Percentiles rank a stretch among this genome's conserved stretches.
Conservation (phyloP, 768 basidiomycete species). For the Trichaptum fuscoviolaceum region DNA sequence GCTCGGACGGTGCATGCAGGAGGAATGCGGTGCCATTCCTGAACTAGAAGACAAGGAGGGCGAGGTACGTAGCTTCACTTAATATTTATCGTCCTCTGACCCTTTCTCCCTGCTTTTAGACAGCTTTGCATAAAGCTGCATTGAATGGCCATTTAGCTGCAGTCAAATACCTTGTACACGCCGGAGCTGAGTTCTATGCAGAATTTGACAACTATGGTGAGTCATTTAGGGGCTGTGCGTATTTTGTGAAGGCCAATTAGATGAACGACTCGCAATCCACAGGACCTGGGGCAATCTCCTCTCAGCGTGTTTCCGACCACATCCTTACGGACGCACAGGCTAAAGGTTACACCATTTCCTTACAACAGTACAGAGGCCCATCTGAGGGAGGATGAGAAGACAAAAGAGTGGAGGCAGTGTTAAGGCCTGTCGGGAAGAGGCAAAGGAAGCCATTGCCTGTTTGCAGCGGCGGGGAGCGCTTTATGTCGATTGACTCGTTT, state of each 20-base stretch:
- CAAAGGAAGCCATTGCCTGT: too few species aligned
- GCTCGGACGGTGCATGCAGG: too few species aligned
- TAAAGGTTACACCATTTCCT: conserved; percentile 36
- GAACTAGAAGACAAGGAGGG: conserved; percentile 89
- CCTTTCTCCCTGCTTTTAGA: conserved; percentile 36
- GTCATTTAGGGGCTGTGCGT: not conserved
- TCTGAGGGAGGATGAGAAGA: too few species aligned
- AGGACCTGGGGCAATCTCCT: conserved; percentile 52
- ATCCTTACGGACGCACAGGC: conserved; percentile 38
- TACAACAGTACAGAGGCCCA: too few species aligned
- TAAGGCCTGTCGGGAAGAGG: too few species aligned
- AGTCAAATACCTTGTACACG: conserved; percentile 58
- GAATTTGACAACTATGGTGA: conserved; percentile 51
- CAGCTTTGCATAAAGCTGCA: conserved; percentile 80
- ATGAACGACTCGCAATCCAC: not conserved
- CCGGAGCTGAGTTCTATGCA: conserved; percentile 58
- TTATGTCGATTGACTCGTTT: too few species aligned
- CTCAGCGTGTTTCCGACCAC: conserved; percentile 41
- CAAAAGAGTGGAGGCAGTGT: too few species aligned
- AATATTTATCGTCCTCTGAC: not conserved
- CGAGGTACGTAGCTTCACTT: conserved; percentile 46
- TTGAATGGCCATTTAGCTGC: conserved; percentile 74
- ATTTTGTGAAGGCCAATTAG: not conserved
- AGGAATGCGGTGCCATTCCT: conserved; percentile 81
- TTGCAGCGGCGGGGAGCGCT: too few species aligned